phyloP scores from a whole-genome alignment of 192 early-diverging fungal genomes.

The Backusella tuberculispora region DNA sequence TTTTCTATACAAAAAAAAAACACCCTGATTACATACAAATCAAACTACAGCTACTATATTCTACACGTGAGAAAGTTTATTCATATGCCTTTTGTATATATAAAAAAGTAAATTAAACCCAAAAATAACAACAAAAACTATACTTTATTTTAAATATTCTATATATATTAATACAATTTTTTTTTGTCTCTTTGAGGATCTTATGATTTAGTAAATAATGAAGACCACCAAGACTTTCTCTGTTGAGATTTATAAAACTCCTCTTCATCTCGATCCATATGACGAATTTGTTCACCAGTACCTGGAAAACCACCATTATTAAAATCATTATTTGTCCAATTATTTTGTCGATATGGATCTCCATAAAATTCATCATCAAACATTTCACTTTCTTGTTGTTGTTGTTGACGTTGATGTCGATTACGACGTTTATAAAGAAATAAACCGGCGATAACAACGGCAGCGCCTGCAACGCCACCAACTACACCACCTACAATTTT shows the following conservation, averaged over 20 bases:
- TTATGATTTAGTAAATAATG: background rate
- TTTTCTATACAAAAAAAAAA: too few relatives aligned
- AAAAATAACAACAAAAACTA: too few relatives aligned
- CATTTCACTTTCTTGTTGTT: background rate
- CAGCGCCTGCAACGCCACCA: conserved; percentile 15
- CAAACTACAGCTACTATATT: too few relatives aligned
- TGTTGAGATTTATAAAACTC: background rate
- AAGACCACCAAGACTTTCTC: background rate
- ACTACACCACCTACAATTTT: conserved; percentile 22
- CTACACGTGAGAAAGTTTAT: too few relatives aligned
- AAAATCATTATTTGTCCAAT: background rate
- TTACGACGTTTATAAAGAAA: conserved; percentile 16
- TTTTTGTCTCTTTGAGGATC: background rate
- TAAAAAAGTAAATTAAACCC: too few relatives aligned
- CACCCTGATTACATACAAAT: too few relatives aligned
- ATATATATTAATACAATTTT: too few relatives aligned
- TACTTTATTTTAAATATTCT: too few relatives aligned
- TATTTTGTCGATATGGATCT: conserved; percentile 20
- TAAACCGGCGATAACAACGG: background rate
- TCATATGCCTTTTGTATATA: too few relatives aligned
- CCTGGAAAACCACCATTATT: conserved; percentile 12
- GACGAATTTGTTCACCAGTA: background rate
- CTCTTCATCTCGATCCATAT: background rate
- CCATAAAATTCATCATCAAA: conserved; percentile 26
- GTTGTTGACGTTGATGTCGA: background rate